phyloP scores from a whole-genome alignment of 768 basidiomycete species.

The Cystobasidiopsis lactophilus region DNA sequence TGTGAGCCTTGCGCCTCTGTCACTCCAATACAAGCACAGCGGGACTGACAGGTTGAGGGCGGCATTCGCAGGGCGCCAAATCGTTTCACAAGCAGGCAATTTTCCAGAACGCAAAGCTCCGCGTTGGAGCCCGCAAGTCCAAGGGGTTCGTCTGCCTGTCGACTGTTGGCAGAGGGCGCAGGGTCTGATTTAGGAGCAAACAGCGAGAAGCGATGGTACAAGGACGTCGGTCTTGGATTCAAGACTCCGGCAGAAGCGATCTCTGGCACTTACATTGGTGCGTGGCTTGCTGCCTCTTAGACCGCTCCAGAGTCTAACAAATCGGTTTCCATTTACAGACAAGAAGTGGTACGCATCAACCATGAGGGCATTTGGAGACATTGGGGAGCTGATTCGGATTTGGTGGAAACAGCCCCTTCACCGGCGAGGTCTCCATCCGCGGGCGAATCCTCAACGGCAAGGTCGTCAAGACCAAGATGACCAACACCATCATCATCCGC shows the following conservation, averaged over 20 bases:
- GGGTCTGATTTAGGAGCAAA: constrained; percentile 78
- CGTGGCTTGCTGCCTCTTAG: constrained; percentile 22
- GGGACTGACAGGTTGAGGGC: too few relatives aligned
- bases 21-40: too few relatives aligned
- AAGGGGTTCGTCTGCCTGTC: too few relatives aligned
- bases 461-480: constrained; percentile 98
- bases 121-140: too few relatives aligned
- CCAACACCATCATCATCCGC: constrained; percentile 90
- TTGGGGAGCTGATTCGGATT: not conserved
- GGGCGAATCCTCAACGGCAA: constrained; percentile 96
- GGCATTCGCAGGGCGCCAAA: constrained; percentile 89
- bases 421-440: constrained; percentile 87
- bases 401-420: constrained; percentile 58
- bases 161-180: constrained; percentile 32
- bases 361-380: not conserved
- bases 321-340: constrained; percentile 34
- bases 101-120: constrained; percentile 94
- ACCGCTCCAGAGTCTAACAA: constrained; percentile 21
- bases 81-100: constrained; percentile 93
- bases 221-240: constrained; percentile 29
- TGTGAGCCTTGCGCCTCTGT: too few relatives aligned
- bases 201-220: constrained; percentile 96
- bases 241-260: constrained; percentile 80
- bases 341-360: constrained; percentile 53
- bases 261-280: constrained; percentile 86